Evolutionary conservation across 345 rosid genomes (phyloP), one percentile per base, ranked within the genome.

Genomic region (Eucalyptus grandis): DNA sequence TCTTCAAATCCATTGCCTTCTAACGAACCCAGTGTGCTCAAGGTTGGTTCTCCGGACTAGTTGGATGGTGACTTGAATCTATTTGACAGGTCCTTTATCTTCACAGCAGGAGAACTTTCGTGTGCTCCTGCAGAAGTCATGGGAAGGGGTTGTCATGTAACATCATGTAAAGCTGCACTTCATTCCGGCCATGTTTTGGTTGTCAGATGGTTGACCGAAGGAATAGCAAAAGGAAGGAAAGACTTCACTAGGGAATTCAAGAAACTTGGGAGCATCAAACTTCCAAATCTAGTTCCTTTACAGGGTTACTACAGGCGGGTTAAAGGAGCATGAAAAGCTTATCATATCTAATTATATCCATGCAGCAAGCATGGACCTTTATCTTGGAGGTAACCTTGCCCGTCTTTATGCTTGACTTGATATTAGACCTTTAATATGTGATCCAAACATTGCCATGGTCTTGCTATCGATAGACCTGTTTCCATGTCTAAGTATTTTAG

Each of bases 141-240:
- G 13, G 99, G 99, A 89, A 96, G 94, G 90, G 96, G 99, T 86
- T 97, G 98, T 89, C 99, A 96, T 43, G 99, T 98, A 69, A 90
- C 94, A 3, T 89, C 95, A 82, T 97, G 95, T 91, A 94, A 93
- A 91, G 99, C 98, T 49, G 91, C 94, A 40, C 99, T 97, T 54
- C 93, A 91, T 88, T 94, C 96, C 14, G 97, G 95, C 89, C 86
- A 31, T 62, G 89, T 92, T 27, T 90, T 97, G 92, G 98, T 97
- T 5, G 95, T 97, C 87, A 97, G 94, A 92, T 95, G 99, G 98
- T 92, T 96, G 85, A 96, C 92, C 88, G 96, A 95, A 91, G 99
- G 99, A 88, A 95, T 95, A 88, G 94, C 95, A 11, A 97, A 97
- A 94, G 94, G 95, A 43, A 94, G 91, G 89, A 96, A 96, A 92